These are phyloP conservation scores for Aspergillus quadricinctus DNA, from an alignment of 2,329 filamentous ascomycete species.

Conservation along the genomic window DNA sequence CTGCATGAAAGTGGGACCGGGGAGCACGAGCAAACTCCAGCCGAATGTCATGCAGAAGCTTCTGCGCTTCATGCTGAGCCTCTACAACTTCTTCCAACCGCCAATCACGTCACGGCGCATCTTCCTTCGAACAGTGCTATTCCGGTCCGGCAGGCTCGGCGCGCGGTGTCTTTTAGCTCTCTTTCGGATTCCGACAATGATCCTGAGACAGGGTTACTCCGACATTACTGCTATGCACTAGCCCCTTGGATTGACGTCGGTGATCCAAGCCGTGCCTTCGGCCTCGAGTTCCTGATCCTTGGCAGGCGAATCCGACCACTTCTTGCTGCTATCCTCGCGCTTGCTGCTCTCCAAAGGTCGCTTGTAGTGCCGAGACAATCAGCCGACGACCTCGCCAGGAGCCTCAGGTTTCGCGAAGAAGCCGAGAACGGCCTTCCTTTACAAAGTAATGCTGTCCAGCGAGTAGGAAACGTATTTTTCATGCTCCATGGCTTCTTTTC, in stretches of 20 bases:
- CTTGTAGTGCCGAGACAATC: constrained; percentile 4
- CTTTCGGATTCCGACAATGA: constrained; percentile 1
- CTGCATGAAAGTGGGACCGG: not conserved
- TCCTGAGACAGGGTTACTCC: constrained; percentile 19
- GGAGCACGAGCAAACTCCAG: not conserved
- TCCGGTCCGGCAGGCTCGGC: not conserved
- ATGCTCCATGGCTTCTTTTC: constrained; percentile 17
- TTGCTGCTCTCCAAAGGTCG: constrained; percentile 15
- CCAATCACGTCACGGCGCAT: not conserved
- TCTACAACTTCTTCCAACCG: not conserved
- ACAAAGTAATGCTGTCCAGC: constrained; percentile 5
- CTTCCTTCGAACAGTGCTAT: not conserved
- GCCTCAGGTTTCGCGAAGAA: constrained; percentile 13
- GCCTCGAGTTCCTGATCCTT: constrained; percentile 17
- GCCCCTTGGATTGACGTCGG: constrained; percentile 23
- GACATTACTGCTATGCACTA: constrained; percentile 22
- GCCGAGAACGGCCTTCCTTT: constrained; percentile 12
- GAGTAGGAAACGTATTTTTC: constrained; percentile 11
- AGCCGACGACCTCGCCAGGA: constrained; percentile 1
- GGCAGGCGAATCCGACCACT: constrained; percentile 14
- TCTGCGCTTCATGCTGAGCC: not conserved
- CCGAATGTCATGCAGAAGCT: not conserved
- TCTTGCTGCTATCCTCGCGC: constrained; percentile 17
- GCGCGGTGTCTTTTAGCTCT: not conserved
- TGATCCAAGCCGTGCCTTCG: constrained; percentile 19